Evolutionary conservation across 1,284 basidiomycete species (phyloP).

Genomic region (Sporisorium reilianum): DNA sequence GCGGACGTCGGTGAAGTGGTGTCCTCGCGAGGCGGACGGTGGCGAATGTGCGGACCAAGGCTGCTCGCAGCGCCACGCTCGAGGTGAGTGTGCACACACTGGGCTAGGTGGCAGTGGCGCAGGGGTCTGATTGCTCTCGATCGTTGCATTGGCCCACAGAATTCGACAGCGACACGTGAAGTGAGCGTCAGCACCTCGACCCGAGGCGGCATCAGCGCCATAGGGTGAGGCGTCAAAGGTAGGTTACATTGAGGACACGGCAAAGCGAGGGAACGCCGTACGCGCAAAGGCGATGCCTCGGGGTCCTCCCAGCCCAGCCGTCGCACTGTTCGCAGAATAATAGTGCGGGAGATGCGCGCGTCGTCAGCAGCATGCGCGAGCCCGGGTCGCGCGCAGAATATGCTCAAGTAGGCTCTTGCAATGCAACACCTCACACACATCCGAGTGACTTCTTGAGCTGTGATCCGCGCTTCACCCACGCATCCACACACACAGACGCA

Average conservation of each 20-base stretch:
- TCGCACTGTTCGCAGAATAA: too few relatives aligned
- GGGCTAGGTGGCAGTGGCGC: background rate
- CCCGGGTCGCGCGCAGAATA: background rate
- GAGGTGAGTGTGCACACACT: slow-evolving; percentile 17
- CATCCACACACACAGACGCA: background rate
- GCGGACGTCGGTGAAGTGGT: slow-evolving; percentile 33
- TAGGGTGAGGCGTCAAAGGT: too few relatives aligned
- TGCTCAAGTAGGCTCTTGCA: background rate
- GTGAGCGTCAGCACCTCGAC: background rate
- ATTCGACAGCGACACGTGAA: background rate
- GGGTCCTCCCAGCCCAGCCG: too few relatives aligned
- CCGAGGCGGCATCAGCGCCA: too few relatives aligned
- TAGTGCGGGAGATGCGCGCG: too few relatives aligned
- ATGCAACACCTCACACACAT: background rate
- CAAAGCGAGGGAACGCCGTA: background rate
- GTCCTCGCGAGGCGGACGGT: slow-evolving; percentile 36
- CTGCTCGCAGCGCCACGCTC: slow-evolving; percentile 25
- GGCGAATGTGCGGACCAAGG: slow-evolving; percentile 10
- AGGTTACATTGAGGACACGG: background rate
- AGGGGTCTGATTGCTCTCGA: background rate
- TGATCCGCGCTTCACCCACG: background rate
- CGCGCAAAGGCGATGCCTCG: background rate
- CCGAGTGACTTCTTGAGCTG: background rate
- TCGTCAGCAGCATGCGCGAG: background rate
- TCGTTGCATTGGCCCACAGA: background rate